A percentile compares a stretch with the other conserved stretches of the same genome.
phyloP scores from a whole-genome alignment of 2,329 filamentous ascomycete genomes.

The Aspergillus udagawae region DNA sequence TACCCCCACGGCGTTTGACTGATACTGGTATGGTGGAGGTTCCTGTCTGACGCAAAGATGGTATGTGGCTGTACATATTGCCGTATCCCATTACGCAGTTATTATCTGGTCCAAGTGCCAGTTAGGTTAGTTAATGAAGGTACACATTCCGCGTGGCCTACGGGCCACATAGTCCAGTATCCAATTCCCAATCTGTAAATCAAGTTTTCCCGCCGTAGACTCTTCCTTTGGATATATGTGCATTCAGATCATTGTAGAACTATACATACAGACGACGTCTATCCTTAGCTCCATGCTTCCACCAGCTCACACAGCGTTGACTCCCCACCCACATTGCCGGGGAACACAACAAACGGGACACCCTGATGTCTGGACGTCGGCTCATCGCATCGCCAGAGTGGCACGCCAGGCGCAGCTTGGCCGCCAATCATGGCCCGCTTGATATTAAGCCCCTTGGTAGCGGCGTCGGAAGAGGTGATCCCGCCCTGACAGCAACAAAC shows the following conservation, averaged over 20 bases:
- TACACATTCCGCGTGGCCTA: conserved; percentile 18
- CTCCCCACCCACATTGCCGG: conserved; percentile 54
- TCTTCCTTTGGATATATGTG: too few relatives aligned
- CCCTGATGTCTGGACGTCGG: conserved; percentile 47
- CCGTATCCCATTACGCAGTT: conserved; percentile 8
- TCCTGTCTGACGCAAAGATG: conserved; percentile 5
- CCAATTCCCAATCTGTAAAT: not conserved
- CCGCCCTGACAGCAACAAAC: conserved; percentile 42
- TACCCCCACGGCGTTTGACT: conserved; percentile 2
- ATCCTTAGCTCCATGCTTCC: conserved; percentile 30
- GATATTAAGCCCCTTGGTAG: conserved; percentile 54
- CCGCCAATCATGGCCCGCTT: conserved; percentile 53
- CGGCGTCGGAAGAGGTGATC: conserved; percentile 57
- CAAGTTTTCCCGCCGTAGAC: not conserved
- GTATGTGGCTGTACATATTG: conserved; percentile 20
- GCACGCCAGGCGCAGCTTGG: conserved; percentile 56
- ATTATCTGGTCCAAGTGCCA: conserved; percentile 13
- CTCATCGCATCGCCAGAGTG: conserved; percentile 57
- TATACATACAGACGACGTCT: not conserved
- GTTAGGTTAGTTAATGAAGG: conserved; percentile 24
- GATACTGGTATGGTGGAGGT: conserved; percentile 4
- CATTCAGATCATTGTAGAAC: not conserved
- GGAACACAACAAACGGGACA: conserved; percentile 56
- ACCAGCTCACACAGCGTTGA: conserved; percentile 47
- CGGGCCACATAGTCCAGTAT: conserved; percentile 10